phyloP scores from a whole-genome alignment of 2,329 filamentous ascomycete species.

The Microdochium paspali region DNA sequence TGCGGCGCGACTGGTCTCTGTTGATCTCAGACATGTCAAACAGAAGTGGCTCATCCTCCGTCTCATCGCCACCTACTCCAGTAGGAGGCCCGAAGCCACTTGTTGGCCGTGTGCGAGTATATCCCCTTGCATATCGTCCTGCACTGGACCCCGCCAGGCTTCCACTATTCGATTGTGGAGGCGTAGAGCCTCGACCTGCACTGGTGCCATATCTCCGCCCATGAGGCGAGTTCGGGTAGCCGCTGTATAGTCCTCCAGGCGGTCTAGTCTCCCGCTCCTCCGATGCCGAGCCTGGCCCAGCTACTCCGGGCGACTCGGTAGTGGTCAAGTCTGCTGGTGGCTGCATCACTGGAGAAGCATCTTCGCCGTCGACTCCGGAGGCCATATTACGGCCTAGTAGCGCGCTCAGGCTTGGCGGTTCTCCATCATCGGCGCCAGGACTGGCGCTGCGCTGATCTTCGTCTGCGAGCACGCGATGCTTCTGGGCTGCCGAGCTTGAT shows the following conservation, averaged over 20 bases:
- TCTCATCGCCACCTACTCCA: constrained; percentile 32
- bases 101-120: constrained; percentile 21
- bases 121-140: constrained; percentile 20
- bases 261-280: constrained; percentile 33
- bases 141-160: constrained; percentile 19
- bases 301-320: constrained; percentile 14
- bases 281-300: constrained; percentile 22
- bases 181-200: constrained; percentile 20
- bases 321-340: constrained; percentile 31
- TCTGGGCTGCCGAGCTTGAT: constrained; percentile 62
- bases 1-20: constrained; percentile 42
- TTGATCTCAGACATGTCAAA: constrained; percentile 69
- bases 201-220: constrained; percentile 32
- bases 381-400: constrained; percentile 40
- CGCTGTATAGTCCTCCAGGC: constrained; percentile 30
- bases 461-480: constrained; percentile 42
- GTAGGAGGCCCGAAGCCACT: constrained; percentile 33
- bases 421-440: constrained; percentile 54
- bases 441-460: constrained; percentile 62
- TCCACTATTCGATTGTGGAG: constrained; percentile 21
- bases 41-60: constrained; percentile 59
- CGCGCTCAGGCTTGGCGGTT: constrained; percentile 55
- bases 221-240: constrained; percentile 33
- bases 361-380: constrained; percentile 22
- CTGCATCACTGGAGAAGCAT: constrained; percentile 24